Conservation (phyloP, 768 basidiomycete genomes). For the Podaxis sp. region DNA sequence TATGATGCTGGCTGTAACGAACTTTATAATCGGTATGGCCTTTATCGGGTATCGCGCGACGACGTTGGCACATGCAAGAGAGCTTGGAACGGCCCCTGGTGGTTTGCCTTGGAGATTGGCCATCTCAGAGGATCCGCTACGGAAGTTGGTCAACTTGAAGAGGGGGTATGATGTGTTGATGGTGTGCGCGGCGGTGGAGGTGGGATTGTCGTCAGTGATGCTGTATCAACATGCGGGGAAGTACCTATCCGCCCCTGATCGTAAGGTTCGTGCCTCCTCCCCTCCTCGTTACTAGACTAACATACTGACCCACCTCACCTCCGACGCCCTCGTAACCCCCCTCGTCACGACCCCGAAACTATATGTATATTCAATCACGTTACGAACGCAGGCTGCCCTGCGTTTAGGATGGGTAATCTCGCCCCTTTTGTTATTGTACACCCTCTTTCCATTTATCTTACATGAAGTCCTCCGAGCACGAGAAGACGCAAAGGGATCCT, state of each 20-base stretch:
- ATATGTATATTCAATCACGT: background rate
- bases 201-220: background rate
- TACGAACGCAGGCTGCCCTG: background rate
- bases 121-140: background rate
- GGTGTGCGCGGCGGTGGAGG: background rate
- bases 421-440: background rate
- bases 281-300: background rate
- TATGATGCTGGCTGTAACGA: background rate
- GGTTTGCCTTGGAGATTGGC: background rate
- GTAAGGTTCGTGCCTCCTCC: conserved; percentile 2
- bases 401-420: background rate
- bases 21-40: background rate
- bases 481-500: background rate
- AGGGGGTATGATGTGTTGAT: conserved; percentile 1
- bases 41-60: background rate
- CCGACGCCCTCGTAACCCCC: too few species aligned
- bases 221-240: conserved; percentile 2
- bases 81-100: background rate
- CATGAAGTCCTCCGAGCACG: background rate
- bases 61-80: background rate
- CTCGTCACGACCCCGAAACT: too few species aligned
- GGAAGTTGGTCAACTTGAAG: background rate
- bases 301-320: too few species aligned
- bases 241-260: conserved; percentile 1
- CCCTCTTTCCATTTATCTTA: background rate